These are phyloP conservation scores for Orobanche coerulescens DNA, from an alignment of 257 asterid species.

Conservation along the genomic window DNA sequence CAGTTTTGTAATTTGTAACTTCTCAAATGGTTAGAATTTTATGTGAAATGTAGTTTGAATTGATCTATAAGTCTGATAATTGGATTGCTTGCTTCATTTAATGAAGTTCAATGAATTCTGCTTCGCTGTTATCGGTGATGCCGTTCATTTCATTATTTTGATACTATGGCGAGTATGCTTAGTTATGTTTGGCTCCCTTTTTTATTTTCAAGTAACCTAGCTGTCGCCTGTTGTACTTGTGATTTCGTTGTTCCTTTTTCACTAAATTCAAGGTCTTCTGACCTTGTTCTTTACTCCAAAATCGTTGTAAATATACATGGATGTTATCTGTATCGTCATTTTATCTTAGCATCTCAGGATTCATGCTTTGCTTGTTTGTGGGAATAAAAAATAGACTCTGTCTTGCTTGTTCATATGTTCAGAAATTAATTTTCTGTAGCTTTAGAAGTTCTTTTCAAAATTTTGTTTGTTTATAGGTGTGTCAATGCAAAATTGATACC, in stretches of 20 bases:
- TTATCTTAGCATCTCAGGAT: not conserved
- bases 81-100: not conserved
- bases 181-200: not conserved
- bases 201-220: not conserved
- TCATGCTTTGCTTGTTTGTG: not conserved
- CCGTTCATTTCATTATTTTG: not conserved
- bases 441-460: not conserved
- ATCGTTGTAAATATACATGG: not conserved
- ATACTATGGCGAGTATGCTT: not conserved
- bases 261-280: not conserved
- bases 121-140: not conserved
- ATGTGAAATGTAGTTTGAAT: not conserved
- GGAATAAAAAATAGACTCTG: not conserved
- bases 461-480: slow-evolving; percentile 31
- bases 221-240: not conserved
- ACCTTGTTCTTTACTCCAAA: not conserved
- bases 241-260: not conserved
- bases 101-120: not conserved
- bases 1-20: not conserved
- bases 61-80: not conserved
- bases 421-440: slow-evolving; percentile 1
- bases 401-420: not conserved
- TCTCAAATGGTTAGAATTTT: not conserved
- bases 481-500: slow-evolving; percentile 30
- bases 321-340: not conserved